Base-by-base conservation (phyloP, 2,329 filamentous ascomycete species). In the Alternaria alternata region DNA sequence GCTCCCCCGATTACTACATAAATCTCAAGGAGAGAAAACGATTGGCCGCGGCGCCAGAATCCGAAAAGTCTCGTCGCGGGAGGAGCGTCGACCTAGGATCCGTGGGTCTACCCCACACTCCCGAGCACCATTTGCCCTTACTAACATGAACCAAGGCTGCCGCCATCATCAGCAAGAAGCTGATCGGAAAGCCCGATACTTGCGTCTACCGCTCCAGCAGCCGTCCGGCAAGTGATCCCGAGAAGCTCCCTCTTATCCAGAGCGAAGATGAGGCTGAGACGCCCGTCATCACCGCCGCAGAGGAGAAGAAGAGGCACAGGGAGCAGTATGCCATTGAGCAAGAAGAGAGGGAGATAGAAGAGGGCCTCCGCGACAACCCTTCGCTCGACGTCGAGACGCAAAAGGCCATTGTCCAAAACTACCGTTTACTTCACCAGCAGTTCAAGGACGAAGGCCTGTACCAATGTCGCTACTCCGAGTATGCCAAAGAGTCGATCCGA, bases 371-470 rank as follows among this genome's bases (percentile, higher is more conserved):
- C n/a, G 69, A 75, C 14, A 74, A 74, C 61, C 87, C 87, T 0
- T 84, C 86, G 0, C 66, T 89, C 7, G 86, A 89, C 61, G 72
- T 80, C 1, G 74, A 75, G 8, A 84, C 85, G 4, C 88, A 90
- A 76, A 75, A 81, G 12, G 80, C 82, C 22, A 89, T 90, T 65
- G 77, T 82, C 1, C 54, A 65, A 46, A 86, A 87, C 66, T 90
- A 89, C 75, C 82, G 85, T 12, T 73, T 72, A 3, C 76, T 91
- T 32, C 86, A 89, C 68, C 78, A 87, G 63, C 79, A 80, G 42
- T 73, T 90, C 62, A 80, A 82, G 52, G 83, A 84, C 8, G 79
- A 82, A 60, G 87, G 87, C 3, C 80, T 86, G 18, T 90, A 89
- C 76, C 64, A 85, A 9, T 90, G 88, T 65, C 81, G 78, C 1